phyloP scores from a whole-genome alignment of 805 yeast species.

The Pichia membranifaciens region DNA sequence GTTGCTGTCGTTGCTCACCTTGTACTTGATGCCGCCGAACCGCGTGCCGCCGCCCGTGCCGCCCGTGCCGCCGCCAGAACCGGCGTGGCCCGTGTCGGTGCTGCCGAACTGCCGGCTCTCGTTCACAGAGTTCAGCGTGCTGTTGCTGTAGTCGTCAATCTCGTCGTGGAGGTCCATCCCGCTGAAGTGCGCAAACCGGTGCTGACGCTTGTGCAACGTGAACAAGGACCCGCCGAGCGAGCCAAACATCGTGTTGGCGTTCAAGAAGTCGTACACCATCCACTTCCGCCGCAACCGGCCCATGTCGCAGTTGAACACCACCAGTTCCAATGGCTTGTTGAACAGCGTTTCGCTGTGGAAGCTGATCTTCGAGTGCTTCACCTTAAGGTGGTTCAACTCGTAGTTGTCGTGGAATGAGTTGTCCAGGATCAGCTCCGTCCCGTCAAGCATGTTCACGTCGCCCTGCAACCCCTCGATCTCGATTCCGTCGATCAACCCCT shows the following conservation, averaged over 20 bases:
- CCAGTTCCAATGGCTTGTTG: constrained; percentile 38
- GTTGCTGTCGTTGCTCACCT: not conserved
- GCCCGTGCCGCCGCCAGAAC: not conserved
- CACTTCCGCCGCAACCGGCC: constrained; percentile 55
- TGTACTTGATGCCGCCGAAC: not conserved
- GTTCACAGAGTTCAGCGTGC: not conserved
- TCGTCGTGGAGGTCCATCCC: constrained; percentile 24
- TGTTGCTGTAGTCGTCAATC: constrained; percentile 6
- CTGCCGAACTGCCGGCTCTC: too few relatives aligned
- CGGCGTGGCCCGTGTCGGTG: not conserved
- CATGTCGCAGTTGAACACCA: constrained; percentile 61
- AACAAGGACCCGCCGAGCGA: constrained; percentile 70
- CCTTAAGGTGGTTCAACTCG: constrained; percentile 37
- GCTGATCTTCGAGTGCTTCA: constrained; percentile 45
- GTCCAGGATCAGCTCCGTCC: constrained; percentile 15
- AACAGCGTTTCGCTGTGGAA: constrained; percentile 21
- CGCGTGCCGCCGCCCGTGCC: not conserved
- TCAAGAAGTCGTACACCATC: constrained; percentile 59
- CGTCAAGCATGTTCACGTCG: constrained; percentile 18
- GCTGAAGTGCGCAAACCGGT: constrained; percentile 42
- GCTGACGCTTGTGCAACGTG: constrained; percentile 70
- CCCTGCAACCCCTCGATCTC: constrained; percentile 46
- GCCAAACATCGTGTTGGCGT: constrained; percentile 66
- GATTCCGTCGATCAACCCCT: constrained; percentile 44
- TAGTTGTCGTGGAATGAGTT: constrained; percentile 29